Evolutionary conservation across 768 basidiomycete species (phyloP).

Genomic region (Kwoniella newhampshirensis): DNA sequence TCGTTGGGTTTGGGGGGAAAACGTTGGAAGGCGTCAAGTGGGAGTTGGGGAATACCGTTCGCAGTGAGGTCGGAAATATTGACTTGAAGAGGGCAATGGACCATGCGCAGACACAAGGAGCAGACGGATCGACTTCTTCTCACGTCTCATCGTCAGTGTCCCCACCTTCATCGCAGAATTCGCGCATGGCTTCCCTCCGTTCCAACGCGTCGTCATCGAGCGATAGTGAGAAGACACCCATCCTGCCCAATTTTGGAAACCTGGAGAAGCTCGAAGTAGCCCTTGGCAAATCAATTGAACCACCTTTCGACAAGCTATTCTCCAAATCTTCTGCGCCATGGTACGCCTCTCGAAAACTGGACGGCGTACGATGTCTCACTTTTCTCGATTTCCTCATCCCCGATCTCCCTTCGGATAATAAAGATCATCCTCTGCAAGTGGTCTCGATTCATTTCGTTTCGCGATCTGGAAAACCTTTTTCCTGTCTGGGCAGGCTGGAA

Average conservation of each 20-base stretch:
- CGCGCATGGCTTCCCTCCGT: too few relatives aligned
- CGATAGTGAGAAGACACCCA: constrained; percentile 5
- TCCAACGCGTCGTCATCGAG: neutral
- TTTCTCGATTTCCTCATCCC: constrained; percentile 41
- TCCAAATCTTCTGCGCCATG: constrained; percentile 19
- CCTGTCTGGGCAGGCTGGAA: constrained; percentile 33
- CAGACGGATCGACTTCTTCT: too few relatives aligned
- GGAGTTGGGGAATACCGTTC: neutral
- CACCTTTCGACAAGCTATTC: constrained; percentile 28
- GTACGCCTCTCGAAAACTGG: constrained; percentile 51
- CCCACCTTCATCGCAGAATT: too few relatives aligned
- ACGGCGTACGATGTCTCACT: constrained; percentile 44
- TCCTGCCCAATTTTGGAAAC: constrained; percentile 5
- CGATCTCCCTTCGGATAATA: neutral
- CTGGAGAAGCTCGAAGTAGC: constrained; percentile 26
- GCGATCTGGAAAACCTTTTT: constrained; percentile 41
- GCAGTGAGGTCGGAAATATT: too few relatives aligned
- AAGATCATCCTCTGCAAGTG: constrained; percentile 3
- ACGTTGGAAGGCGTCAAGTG: constrained; percentile 35
- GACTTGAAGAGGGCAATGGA: too few relatives aligned
- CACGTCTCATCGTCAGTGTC: too few relatives aligned
- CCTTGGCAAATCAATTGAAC: constrained; percentile 46
- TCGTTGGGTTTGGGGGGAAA: constrained; percentile 46
- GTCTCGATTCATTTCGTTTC: constrained; percentile 34
- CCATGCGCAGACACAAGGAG: too few relatives aligned